These are phyloP conservation scores for Aotearoamyces nothofagi DNA, from an alignment of 2,329 filamentous ascomycete genomes.

Conservation along the genomic window DNA sequence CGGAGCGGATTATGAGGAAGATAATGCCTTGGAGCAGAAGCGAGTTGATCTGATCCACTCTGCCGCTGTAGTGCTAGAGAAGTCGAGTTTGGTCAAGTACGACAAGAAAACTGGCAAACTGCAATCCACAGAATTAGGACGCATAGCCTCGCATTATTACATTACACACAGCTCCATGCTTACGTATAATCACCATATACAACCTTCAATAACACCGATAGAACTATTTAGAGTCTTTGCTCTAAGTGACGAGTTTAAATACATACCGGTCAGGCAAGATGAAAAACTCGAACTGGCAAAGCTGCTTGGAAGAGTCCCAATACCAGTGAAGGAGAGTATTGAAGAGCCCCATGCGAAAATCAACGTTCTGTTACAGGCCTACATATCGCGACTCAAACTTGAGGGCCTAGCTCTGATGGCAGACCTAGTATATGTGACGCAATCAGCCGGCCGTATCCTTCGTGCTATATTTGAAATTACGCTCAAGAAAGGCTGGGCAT, in stretches of 20 bases:
- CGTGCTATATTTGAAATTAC: slow-evolving; percentile 94
- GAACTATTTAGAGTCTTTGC: slow-evolving; percentile 95
- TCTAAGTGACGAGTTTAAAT: slow-evolving; percentile 95
- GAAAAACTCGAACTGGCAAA: slow-evolving; percentile 95
- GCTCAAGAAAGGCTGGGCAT: slow-evolving; percentile 92
- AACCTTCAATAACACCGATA: slow-evolving; percentile 82
- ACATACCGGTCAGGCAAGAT: slow-evolving; percentile 92
- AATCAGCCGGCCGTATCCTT: slow-evolving; percentile 90
- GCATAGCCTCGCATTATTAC: slow-evolving; percentile 96
- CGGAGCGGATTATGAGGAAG: slow-evolving; percentile 87
- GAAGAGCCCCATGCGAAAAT: slow-evolving; percentile 97
- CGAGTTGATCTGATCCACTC: slow-evolving; percentile 96
- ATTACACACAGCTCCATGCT: slow-evolving; percentile 94
- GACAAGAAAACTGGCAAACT: slow-evolving; percentile 84
- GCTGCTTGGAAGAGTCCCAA: slow-evolving; percentile 74
- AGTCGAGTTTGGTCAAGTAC: slow-evolving; percentile 82
- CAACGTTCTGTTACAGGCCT: slow-evolving; percentile 91
- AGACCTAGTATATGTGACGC: slow-evolving; percentile 96
- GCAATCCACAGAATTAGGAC: slow-evolving; percentile 83
- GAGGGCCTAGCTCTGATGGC: slow-evolving; percentile 94
- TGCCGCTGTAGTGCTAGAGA: slow-evolving; percentile 74
- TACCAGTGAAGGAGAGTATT: slow-evolving; percentile 94
- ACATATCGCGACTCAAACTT: slow-evolving; percentile 85
- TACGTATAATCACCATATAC: slow-evolving; percentile 90
- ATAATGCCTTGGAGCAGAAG: slow-evolving; percentile 84